Evolutionary conservation across 2,329 filamentous ascomycete species (phyloP).

Genomic region (Colletotrichum tabaci): DNA sequence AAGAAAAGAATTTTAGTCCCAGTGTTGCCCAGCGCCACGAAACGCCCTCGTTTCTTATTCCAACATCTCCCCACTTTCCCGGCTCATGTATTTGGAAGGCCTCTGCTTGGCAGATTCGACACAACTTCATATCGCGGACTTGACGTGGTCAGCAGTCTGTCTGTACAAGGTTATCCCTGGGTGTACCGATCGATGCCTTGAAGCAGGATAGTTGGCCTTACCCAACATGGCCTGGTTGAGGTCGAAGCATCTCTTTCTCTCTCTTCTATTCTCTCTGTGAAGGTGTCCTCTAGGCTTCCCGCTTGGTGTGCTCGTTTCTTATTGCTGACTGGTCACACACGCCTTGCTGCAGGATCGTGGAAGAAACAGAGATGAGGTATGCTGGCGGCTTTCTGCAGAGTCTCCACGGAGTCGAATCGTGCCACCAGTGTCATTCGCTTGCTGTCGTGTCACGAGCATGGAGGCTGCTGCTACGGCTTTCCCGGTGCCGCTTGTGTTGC

Average conservation of each 20-base stretch:
- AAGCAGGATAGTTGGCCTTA: slow-evolving; percentile 19
- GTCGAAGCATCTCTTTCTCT: background rate
- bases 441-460: slow-evolving; percentile 24
- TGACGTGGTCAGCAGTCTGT: background rate
- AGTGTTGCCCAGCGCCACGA: slow-evolving; percentile 32
- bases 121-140: background rate
- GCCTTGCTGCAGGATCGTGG: slow-evolving; percentile 44
- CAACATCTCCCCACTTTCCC: slow-evolving; percentile 28
- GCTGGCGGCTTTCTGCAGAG: slow-evolving; percentile 32
- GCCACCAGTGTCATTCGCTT: slow-evolving; percentile 22
- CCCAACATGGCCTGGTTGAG: slow-evolving; percentile 18
- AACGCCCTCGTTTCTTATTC: slow-evolving; percentile 40
- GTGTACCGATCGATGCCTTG: background rate
- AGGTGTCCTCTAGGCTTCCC: background rate
- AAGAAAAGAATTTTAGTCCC: background rate
- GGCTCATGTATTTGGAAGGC: slow-evolving; percentile 32
- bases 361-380: slow-evolving; percentile 42
- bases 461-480: slow-evolving; percentile 1
- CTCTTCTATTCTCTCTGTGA: background rate
- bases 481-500: background rate
- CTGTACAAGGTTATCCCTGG: slow-evolving; percentile 15
- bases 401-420: slow-evolving; percentile 21
- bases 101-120: slow-evolving; percentile 22
- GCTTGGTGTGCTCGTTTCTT: slow-evolving; percentile 7
- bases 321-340: slow-evolving; percentile 30